These are phyloP conservation scores for Penicillium malachiteum DNA, from an alignment of 495 filamentous ascomycete species.

Conservation along the genomic window DNA sequence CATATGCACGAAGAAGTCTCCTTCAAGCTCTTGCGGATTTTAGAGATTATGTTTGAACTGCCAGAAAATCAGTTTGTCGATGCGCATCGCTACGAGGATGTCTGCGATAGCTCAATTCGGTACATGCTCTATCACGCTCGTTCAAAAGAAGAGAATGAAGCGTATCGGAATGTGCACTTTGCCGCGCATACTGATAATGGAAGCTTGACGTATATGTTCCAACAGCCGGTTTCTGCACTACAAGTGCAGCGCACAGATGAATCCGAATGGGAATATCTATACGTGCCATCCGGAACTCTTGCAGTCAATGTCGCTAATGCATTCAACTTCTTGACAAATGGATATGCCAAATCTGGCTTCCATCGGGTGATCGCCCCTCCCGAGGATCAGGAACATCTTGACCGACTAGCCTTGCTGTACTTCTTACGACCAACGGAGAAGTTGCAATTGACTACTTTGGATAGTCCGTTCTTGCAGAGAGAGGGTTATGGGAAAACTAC, in stretches of 20 bases:
- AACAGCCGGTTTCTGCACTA: conserved; percentile 55
- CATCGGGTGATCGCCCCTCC: conserved; percentile 50
- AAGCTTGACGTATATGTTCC: conserved; percentile 53
- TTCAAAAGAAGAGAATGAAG: conserved; percentile 40
- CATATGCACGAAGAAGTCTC: conserved; percentile 49
- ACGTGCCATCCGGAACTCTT: conserved; percentile 28
- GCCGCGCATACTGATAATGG: conserved; percentile 56
- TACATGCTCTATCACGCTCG: conserved; percentile 56
- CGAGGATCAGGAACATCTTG: conserved; percentile 41
- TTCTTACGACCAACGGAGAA: conserved; percentile 41
- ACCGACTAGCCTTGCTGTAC: conserved; percentile 47
- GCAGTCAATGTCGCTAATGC: conserved; percentile 50
- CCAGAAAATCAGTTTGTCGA: conserved; percentile 50
- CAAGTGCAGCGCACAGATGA: conserved; percentile 38
- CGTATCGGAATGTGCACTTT: conserved; percentile 39
- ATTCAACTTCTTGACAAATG: conserved; percentile 39
- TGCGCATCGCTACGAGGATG: conserved; percentile 49
- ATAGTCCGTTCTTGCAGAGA: conserved; percentile 17
- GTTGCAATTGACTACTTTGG: conserved; percentile 13
- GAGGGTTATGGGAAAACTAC: too few relatives aligned
- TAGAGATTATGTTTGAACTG: conserved; percentile 53
- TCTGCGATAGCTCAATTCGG: conserved; percentile 47
- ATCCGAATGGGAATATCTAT: conserved; percentile 23
- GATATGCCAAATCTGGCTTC: conserved; percentile 44
- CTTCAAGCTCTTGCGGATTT: conserved; percentile 45